Evolutionary conservation across 495 filamentous ascomycete species (phyloP).

Genomic region (Hyaloscypha bicolor): DNA sequence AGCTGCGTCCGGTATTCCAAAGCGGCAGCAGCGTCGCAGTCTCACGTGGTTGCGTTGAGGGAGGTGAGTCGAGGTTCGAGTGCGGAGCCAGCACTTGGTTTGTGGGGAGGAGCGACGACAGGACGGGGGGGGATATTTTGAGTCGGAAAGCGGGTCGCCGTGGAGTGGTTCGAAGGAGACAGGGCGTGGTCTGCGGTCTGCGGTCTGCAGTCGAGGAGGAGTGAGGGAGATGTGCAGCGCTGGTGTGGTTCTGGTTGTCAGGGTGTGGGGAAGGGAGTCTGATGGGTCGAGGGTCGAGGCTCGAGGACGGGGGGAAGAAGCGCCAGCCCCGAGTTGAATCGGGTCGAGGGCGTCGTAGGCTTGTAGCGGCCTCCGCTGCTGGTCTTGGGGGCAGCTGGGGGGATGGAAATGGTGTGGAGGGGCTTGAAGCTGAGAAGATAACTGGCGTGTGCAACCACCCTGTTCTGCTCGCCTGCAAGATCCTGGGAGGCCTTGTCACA

Average conservation of each 20-base stretch:
- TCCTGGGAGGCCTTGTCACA: constrained; percentile 14
- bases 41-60: constrained; percentile 32
- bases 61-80: constrained; percentile 30
- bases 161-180: background rate
- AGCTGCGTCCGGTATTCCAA: constrained; percentile 7
- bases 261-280: constrained; percentile 25
- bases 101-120: constrained; percentile 22
- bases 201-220: background rate
- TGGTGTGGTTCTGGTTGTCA: constrained; percentile 1
- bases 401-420: constrained; percentile 9
- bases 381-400: background rate
- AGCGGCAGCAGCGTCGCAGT: background rate
- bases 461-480: constrained; percentile 8
- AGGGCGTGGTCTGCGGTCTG: background rate
- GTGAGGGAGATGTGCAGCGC: background rate
- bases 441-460: constrained; percentile 13
- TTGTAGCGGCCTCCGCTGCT: background rate
- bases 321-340: constrained; percentile 8
- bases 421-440: constrained; percentile 8
- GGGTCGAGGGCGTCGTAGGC: background rate
- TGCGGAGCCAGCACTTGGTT: background rate
- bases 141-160: background rate
- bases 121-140: constrained; percentile 27
- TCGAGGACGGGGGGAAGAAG: constrained; percentile 4
- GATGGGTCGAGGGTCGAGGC: background rate